Conservation (phyloP, 208 protist species). For the Porcisia hertigi region DNA sequence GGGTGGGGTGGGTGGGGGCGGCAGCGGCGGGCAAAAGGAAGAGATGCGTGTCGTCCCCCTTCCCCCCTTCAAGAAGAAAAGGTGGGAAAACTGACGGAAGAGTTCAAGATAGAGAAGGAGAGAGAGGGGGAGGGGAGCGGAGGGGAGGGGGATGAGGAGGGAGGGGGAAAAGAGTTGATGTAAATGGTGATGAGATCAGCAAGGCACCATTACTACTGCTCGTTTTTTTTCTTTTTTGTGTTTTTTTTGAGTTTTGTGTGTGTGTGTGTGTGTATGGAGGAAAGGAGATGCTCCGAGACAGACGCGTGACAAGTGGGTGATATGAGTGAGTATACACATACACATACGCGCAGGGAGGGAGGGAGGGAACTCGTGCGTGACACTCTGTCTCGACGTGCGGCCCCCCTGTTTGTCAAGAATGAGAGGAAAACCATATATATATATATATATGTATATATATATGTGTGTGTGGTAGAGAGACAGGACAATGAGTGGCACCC, state of each 20-base stretch:
- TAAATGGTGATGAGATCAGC: background rate
- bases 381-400: too few species aligned
- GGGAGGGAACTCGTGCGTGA: too few species aligned
- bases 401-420: too few species aligned
- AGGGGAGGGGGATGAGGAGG: background rate
- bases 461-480: background rate
- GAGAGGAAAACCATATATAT: too few species aligned
- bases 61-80: background rate
- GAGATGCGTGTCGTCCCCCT: background rate
- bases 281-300: too few species aligned
- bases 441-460: too few species aligned
- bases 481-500: background rate
- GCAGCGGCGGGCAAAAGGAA: background rate
- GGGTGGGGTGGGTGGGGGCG: background rate
- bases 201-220: background rate
- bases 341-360: background rate
- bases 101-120: background rate
- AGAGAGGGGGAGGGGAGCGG: background rate
- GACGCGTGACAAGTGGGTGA: too few species aligned
- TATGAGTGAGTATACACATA: background rate
- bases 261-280: too few species aligned
- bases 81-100: slow-evolving; percentile 2
- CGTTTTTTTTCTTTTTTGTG: too few species aligned
- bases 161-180: background rate
- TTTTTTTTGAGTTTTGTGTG: too few species aligned